phyloP scores from a whole-genome alignment of 2,329 filamentous ascomycete genomes.

The Ascosphaera aggregata region DNA sequence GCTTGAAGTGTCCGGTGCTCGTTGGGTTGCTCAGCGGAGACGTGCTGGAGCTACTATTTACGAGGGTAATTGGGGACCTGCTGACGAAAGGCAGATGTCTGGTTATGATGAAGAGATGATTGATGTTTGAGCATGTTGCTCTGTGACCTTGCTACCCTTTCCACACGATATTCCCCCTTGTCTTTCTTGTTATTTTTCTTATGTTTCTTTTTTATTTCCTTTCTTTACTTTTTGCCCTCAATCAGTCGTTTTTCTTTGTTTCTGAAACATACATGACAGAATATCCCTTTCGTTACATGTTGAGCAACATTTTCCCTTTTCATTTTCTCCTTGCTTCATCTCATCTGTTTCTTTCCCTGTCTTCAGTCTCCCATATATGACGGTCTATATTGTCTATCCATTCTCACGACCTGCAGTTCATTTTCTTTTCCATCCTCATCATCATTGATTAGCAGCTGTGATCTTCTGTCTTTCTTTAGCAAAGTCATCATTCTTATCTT shows the following conservation, averaged over 20 bases:
- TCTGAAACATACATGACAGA: background rate
- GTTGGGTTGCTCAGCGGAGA: conserved; percentile 56
- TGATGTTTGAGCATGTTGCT: conserved; percentile 27
- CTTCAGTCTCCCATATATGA: no score
- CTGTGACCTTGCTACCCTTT: no score
- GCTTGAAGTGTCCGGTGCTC: conserved; percentile 46
- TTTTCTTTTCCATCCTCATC: background rate
- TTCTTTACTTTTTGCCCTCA: background rate
- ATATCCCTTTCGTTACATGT: background rate
- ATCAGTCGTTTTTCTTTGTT: background rate
- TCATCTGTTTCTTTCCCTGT: background rate
- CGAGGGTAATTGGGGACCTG: conserved; percentile 86
- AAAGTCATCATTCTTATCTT: conserved; percentile 8
- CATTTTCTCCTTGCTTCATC: background rate
- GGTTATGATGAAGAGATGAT: conserved; percentile 40
- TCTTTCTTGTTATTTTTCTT: conserved; percentile 4
- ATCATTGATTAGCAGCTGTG: conserved; percentile 8
- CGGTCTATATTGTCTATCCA: background rate
- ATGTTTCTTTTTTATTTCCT: background rate
- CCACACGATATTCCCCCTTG: conserved; percentile 4
- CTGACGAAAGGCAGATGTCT: conserved; percentile 16
- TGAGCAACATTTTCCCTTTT: background rate
- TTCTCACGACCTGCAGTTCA: background rate
- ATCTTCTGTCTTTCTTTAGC: no score
- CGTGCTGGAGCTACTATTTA: conserved; percentile 82